Evolutionary conservation across 2,329 filamentous ascomycete genomes (phyloP).

Genomic region (Fusarium oligoseptatum): DNA sequence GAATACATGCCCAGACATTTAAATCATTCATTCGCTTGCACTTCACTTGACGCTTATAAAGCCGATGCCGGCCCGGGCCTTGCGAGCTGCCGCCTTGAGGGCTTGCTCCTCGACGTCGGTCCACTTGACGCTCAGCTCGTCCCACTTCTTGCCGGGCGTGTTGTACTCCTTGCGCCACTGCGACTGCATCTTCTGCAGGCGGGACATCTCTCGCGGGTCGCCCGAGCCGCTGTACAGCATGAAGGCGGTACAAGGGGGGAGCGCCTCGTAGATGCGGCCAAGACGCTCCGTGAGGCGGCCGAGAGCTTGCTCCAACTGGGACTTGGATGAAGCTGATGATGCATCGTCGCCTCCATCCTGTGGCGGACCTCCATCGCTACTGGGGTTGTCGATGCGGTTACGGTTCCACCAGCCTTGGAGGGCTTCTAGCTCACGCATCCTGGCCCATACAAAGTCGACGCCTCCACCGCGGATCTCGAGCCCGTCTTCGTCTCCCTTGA

Average conservation of each 20-base stretch:
- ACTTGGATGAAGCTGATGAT: slow-evolving; percentile 11
- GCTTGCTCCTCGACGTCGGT: slow-evolving; percentile 76
- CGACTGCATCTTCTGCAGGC: slow-evolving; percentile 70
- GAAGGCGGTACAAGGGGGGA: slow-evolving; percentile 75
- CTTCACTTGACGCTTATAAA: slow-evolving; percentile 74
- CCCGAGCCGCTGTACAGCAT: slow-evolving; percentile 76
- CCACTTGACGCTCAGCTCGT: slow-evolving; percentile 76
- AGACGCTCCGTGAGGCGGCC: slow-evolving; percentile 63
- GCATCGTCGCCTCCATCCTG: slow-evolving; percentile 28
- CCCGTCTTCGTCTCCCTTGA: slow-evolving; percentile 70
- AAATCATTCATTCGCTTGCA: not conserved
- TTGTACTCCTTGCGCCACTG: slow-evolving; percentile 76
- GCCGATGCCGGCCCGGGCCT: slow-evolving; percentile 72
- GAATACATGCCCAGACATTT: not conserved
- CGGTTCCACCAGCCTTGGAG: slow-evolving; percentile 77
- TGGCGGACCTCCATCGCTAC: slow-evolving; percentile 53
- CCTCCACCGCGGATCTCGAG: slow-evolving; percentile 69
- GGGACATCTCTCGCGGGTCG: slow-evolving; percentile 75
- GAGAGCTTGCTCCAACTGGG: slow-evolving; percentile 62
- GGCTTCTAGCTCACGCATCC: slow-evolving; percentile 75
- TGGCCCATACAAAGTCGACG: slow-evolving; percentile 76
- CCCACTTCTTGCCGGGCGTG: slow-evolving; percentile 73
- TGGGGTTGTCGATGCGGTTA: slow-evolving; percentile 59
- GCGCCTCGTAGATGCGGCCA: slow-evolving; percentile 65
- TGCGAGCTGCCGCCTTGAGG: slow-evolving; percentile 67